Conservation (phyloP, 164 flowering plant species). For the Cinnamomum chago region DNA sequence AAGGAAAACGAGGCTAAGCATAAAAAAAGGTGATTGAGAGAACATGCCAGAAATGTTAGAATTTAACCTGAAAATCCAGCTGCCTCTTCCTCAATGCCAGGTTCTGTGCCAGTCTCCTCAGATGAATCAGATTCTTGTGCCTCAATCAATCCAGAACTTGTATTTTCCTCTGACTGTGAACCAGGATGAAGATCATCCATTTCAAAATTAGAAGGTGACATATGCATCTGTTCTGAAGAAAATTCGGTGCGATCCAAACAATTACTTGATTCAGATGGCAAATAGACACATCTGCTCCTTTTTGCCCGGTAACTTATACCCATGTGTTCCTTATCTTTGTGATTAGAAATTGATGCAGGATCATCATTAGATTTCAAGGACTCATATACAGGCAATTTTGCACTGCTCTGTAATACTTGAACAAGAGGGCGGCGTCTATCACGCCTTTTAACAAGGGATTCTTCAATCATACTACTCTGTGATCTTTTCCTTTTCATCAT, state of each 20-base stretch:
- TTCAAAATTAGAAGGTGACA: constrained; percentile 27
- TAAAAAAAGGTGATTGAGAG: not conserved
- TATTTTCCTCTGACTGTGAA: constrained; percentile 36
- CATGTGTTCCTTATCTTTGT: constrained; percentile 36
- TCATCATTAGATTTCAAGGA: constrained; percentile 30
- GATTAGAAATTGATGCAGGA: constrained; percentile 27
- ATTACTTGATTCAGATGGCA: constrained; percentile 41
- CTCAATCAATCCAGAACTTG: constrained; percentile 44
- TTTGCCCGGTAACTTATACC: constrained; percentile 38
- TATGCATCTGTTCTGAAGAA: constrained; percentile 30
- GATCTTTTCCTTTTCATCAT: constrained; percentile 31
- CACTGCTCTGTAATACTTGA: constrained; percentile 42
- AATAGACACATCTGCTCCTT: constrained; percentile 47
- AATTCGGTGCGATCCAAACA: constrained; percentile 25
- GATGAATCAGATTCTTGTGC: constrained; percentile 67
- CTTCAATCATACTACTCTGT: constrained; percentile 23
- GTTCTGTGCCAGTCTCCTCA: constrained; percentile 45
- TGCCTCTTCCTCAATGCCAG: constrained; percentile 49
- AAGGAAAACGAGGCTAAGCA: not conserved
- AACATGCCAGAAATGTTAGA: not conserved
- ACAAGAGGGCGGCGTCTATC: constrained; percentile 45
- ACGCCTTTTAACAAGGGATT: constrained; percentile 20
- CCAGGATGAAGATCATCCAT: constrained; percentile 23
- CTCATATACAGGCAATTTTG: constrained; percentile 25
- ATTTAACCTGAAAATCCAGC: constrained; percentile 53